Base-by-base conservation (phyloP, 2,329 filamentous ascomycete species). In the Cladosporium sp. region DNA sequence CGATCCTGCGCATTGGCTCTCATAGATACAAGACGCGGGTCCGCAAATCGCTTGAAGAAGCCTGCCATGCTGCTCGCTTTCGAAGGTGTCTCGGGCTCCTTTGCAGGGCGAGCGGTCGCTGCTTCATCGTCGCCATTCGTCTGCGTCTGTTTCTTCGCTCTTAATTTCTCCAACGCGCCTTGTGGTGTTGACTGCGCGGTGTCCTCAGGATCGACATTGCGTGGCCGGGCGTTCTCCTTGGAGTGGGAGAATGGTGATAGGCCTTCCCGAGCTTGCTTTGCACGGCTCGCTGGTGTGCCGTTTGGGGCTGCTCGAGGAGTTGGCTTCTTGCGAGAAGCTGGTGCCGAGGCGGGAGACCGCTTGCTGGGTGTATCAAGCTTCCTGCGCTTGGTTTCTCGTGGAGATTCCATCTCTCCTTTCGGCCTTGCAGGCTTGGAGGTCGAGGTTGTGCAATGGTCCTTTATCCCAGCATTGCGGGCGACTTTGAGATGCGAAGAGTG, bases 331-430 rank as follows among this genome's bases (percentile, higher is more conserved):
- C 33, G 53, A 54, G 46, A 46, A 56, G 37, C 49, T 9, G 43
- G 52, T 33, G 50, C 52, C 34, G 37, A 46, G 43, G 37, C 46
- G 28, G 50, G 49, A 34, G 18, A 42, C 10, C 42, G 53, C 32
- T 52, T 53, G 44, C 22, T 49, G 13, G 56, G 50, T 5, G 55
- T 55, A 48, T 65, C 64, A 35, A 67, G 56, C 46, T 62, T 65
- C 28, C 66, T 56, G 16, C 66, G 58, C 53, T 68, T 67, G 32
- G 57, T 43, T 34, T 61, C 61, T 55, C 64, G 56, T 3, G 59
- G 46, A 10, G 61, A 54, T 16, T 60, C 56, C 63, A 66, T 66
- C 4, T 28, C 22, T 28, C 22, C 22, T 28, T 28, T 28, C 4
- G 22, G 22, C 22, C 22, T 28, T 28, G 22, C 22, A 28, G 22